Percentiles rank a stretch among this genome's conserved stretches.
Evolutionary conservation across 257 asterid genomes (phyloP).

Genomic region (Solanum appendiculatum): DNA sequence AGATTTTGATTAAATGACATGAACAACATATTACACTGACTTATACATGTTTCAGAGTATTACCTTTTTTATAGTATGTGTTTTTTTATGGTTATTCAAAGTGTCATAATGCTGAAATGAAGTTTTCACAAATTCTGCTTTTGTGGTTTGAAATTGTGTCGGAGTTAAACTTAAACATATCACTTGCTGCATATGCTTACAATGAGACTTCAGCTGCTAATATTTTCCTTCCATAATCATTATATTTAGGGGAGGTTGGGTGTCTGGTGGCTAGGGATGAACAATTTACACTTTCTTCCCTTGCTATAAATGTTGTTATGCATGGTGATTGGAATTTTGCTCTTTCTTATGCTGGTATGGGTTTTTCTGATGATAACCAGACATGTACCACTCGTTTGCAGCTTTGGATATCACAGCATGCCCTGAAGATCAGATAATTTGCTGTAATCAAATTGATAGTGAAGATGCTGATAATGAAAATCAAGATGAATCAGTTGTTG

Average conservation of each 20-base stretch:
- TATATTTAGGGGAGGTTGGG: not conserved
- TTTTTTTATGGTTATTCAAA: not conserved
- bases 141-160: not conserved
- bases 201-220: not conserved
- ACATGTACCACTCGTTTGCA: constrained; percentile 10
- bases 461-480: constrained; percentile 9
- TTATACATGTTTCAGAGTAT: not conserved
- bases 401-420: constrained; percentile 4
- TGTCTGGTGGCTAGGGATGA: not conserved
- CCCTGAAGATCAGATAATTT: constrained; percentile 1
- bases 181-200: not conserved
- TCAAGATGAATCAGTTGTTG: constrained; percentile 7
- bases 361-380: not conserved
- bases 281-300: not conserved
- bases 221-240: not conserved
- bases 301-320: not conserved
- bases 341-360: not conserved
- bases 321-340: not conserved
- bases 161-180: not conserved
- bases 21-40: not conserved
- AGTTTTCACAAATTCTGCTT: not conserved
- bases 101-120: not conserved
- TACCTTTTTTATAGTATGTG: not conserved
- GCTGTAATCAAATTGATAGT: not conserved
- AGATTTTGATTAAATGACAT: not conserved